Evolutionary conservation across 192 early-diverging fungal species (phyloP), one percentile per base, ranked within the genome.

Genomic region (Coemansia umbellata): DNA sequence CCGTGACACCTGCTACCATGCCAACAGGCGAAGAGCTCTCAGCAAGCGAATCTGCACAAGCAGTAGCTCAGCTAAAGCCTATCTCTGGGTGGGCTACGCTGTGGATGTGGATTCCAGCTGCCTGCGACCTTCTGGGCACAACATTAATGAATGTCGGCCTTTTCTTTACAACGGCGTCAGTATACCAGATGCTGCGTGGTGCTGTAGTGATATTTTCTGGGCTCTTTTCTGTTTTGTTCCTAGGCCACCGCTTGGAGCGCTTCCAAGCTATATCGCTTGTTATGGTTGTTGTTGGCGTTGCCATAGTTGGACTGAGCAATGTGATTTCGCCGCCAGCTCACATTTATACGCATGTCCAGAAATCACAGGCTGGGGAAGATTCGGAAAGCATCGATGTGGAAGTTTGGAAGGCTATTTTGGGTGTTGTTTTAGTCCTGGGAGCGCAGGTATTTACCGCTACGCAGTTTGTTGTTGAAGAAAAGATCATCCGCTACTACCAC

Each of bases 101-200:
- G 36, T 62, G 75, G 59, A 75, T 90, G 58, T 81, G 81, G 80
- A 36, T 90, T 8, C 87, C 87, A 2, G 85, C 87, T 0, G 56
- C 80, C 10, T 90, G 83, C 65, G 87, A 90, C 70, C 69, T 90
- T 52, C 66, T 77, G n/a, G 84, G 82, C 27, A 90, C 87, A 8
- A 86, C 85, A 18, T 71, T 98, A 22, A 98, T 98, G 95, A 98
- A 95, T 60, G 86, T 98, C 28, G 95, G 95, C n/a, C 73, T 98
- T 49, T 84, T 98, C 50, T 91, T 89, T 58, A 88, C 89, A 27
- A 79, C 88, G 4, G 91, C 92, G 1, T 91, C 88, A 2, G 87
- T 97, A 10, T 96, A 95, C 76, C 91, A 94, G 75, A 95, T 95
- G 95, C 79, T 98, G 24, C 85, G 95, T 21, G 95, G 95, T n/a